phyloP scores from a whole-genome alignment of 2,329 filamentous ascomycete species.

The Pseudocercospora fuligena region DNA sequence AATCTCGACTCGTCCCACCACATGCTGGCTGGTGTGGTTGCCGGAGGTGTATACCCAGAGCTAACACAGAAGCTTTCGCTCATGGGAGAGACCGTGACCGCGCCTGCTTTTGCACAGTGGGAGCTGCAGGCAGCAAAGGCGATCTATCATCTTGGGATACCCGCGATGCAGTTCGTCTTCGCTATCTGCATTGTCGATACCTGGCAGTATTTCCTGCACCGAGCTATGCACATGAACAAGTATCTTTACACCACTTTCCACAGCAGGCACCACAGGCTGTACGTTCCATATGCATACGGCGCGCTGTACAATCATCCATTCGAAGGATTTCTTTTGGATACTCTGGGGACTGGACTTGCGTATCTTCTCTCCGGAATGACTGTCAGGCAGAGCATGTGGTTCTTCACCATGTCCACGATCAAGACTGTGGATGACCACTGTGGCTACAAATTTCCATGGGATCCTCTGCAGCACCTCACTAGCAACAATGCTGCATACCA shows the following conservation, averaged over 20 bases:
- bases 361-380: constrained; percentile 84
- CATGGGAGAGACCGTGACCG: constrained; percentile 54
- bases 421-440: constrained; percentile 99
- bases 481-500: constrained; percentile 97
- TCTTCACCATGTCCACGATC: constrained; percentile 86
- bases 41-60: constrained; percentile 77
- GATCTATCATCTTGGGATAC: constrained; percentile 80
- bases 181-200: constrained; percentile 83
- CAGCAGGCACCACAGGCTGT: constrained; percentile 92
- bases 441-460: constrained; percentile 93
- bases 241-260: constrained; percentile 96
- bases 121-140: constrained; percentile 74
- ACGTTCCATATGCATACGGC: constrained; percentile 96
- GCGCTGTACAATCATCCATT: constrained; percentile 96
- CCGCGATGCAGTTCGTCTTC: constrained; percentile 74
- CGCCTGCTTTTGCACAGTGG: constrained; percentile 81
- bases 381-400: constrained; percentile 83
- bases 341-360: constrained; percentile 79
- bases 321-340: constrained; percentile 93
- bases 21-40: constrained; percentile 73
- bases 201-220: constrained; percentile 98
- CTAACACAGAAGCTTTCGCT: constrained; percentile 65
- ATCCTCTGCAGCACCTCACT: constrained; percentile 88
- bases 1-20: constrained; percentile 74
- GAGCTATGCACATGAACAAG: constrained; percentile 95